phyloP scores from a whole-genome alignment of 805 yeast species.

The Candida takata region DNA sequence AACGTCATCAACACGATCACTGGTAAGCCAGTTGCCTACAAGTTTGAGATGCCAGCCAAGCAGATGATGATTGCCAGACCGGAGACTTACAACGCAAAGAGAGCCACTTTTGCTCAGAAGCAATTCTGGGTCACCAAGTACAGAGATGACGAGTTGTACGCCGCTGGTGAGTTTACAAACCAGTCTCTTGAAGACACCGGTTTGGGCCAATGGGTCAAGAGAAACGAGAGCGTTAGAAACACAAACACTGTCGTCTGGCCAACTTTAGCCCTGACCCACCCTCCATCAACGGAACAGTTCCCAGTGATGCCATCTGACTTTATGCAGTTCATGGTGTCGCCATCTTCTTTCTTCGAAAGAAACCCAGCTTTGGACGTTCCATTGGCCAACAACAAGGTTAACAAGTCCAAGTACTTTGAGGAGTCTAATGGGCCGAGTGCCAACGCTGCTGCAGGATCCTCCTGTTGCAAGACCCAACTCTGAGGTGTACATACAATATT shows the following conservation, averaged over 20 bases:
- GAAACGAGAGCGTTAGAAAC: conserved; percentile 61
- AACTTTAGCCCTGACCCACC: conserved; percentile 73
- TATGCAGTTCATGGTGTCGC: conserved; percentile 58
- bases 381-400: conserved; percentile 57
- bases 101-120: conserved; percentile 71
- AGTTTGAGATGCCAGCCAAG: conserved; percentile 64
- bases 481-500: background rate
- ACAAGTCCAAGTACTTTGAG: conserved; percentile 35
- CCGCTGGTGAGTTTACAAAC: conserved; percentile 84
- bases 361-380: conserved; percentile 80
- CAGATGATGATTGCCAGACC: conserved; percentile 67
- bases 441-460: conserved; percentile 9
- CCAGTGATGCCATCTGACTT: conserved; percentile 87
- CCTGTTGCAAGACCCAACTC: conserved; percentile 17
- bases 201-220: conserved; percentile 63
- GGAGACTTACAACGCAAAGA: conserved; percentile 55
- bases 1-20: conserved; percentile 61
- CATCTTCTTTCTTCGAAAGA: conserved; percentile 67
- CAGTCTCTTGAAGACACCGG: conserved; percentile 71
- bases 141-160: conserved; percentile 62
- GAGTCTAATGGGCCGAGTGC: conserved; percentile 10
- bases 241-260: conserved; percentile 77
- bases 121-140: conserved; percentile 81
- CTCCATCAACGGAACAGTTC: conserved; percentile 81
- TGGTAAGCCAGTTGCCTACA: conserved; percentile 69